These are phyloP conservation scores for Linderniella brevidens DNA, from an alignment of 257 asterid species.

Conservation along the genomic window DNA sequence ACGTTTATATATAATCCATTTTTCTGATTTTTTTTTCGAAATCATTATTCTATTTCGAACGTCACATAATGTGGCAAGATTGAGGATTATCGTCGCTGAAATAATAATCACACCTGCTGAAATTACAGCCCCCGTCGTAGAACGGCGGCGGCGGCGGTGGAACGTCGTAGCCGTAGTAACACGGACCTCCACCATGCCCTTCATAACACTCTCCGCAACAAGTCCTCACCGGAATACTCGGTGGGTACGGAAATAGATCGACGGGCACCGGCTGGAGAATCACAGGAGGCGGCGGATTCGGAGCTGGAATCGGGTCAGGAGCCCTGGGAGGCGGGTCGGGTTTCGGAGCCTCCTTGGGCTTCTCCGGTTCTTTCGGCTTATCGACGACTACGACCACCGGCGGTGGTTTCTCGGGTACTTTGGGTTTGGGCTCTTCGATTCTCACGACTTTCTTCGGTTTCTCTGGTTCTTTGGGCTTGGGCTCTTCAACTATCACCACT, in stretches of 20 bases:
- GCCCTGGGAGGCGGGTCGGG: not conserved
- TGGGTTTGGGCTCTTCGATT: too few relatives aligned
- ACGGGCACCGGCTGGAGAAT: too few relatives aligned
- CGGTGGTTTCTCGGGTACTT: too few relatives aligned
- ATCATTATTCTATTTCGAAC: too few relatives aligned
- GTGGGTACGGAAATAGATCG: conserved; percentile 13
- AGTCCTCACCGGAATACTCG: conserved; percentile 15
- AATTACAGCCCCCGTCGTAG: conserved; percentile 19
- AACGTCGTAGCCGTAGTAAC: conserved; percentile 23
- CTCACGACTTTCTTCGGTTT: too few relatives aligned
- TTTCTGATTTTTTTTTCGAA: too few relatives aligned
- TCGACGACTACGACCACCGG: too few relatives aligned
- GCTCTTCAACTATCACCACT: too few relatives aligned
- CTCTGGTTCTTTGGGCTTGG: too few relatives aligned
- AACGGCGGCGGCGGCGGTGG: conserved; percentile 34
- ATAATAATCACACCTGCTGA: conserved; percentile 24
- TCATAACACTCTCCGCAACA: conserved; percentile 28
- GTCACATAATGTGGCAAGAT: conserved; percentile 37
- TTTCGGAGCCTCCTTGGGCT: conserved; percentile 11
- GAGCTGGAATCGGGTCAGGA: conserved; percentile 4
- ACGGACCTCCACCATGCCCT: conserved; percentile 40
- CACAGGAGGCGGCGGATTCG: not conserved
- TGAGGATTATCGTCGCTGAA: conserved; percentile 37
- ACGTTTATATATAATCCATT: too few relatives aligned
- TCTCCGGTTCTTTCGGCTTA: not conserved